These are phyloP conservation scores for Grigorovia jiainica DNA, from an alignment of 805 yeast genomes.

Conservation along the genomic window DNA sequence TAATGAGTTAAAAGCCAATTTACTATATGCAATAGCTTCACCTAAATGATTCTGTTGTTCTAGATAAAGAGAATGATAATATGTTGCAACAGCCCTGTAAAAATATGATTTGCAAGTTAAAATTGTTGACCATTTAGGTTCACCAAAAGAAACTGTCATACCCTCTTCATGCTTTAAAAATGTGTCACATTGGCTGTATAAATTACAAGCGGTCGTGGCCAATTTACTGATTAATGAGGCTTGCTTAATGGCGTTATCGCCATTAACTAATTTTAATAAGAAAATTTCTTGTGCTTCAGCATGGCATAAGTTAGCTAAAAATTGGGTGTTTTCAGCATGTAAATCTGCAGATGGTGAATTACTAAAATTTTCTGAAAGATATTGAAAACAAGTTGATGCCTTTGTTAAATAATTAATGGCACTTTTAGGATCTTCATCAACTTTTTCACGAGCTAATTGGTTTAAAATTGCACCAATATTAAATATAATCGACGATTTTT, in stretches of 20 bases:
- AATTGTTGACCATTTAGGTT: constrained; percentile 40
- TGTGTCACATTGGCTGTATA: constrained; percentile 45
- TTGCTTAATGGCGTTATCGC: constrained; percentile 36
- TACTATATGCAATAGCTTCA: constrained; percentile 58
- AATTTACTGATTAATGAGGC: constrained; percentile 68
- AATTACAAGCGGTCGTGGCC: constrained; percentile 48
- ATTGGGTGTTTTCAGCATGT: constrained; percentile 54
- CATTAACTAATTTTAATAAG: constrained; percentile 44
- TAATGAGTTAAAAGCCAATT: constrained; percentile 38
- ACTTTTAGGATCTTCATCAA: constrained; percentile 42
- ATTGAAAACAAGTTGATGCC: constrained; percentile 69
- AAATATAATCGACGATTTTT: constrained; percentile 76
- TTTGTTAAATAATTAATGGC: constrained; percentile 56
- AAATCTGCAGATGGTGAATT: constrained; percentile 84
- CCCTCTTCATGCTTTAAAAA: constrained; percentile 34
- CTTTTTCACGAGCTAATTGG: constrained; percentile 35
- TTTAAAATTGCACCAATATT: constrained; percentile 63
- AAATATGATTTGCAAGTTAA: constrained; percentile 44
- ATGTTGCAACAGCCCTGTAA: constrained; percentile 51
- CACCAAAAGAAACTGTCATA: constrained; percentile 29
- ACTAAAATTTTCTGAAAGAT: constrained; percentile 67
- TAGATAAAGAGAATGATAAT: constrained; percentile 46
- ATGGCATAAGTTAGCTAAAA: constrained; percentile 55
- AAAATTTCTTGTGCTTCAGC: constrained; percentile 90
- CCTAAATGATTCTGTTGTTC: constrained; percentile 59